These are phyloP conservation scores for Fusarium denticulatum DNA, from an alignment of 2,329 filamentous ascomycete species.

Conservation along the genomic window DNA sequence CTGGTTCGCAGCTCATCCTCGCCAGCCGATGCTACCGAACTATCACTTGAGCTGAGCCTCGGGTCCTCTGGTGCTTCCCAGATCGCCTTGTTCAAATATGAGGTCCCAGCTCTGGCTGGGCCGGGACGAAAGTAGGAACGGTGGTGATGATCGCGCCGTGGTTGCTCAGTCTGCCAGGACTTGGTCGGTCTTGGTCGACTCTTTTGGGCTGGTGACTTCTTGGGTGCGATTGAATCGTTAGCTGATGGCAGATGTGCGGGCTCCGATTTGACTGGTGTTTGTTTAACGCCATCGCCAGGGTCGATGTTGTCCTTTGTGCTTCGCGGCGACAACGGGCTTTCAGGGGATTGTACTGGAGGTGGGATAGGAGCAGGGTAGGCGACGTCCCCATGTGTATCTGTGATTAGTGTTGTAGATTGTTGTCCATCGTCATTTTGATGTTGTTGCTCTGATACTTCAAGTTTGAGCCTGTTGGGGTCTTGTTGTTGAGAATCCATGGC, in stretches of 20 bases:
- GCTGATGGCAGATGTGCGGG: neutral
- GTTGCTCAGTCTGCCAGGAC: slow-evolving; percentile 35
- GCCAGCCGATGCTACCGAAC: slow-evolving; percentile 23
- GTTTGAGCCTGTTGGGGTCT: slow-evolving; percentile 13
- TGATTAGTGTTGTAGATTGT: slow-evolving; percentile 19
- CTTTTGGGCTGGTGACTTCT: neutral
- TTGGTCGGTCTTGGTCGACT: slow-evolving; percentile 32
- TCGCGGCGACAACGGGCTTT: slow-evolving; percentile 23
- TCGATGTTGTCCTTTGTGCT: neutral
- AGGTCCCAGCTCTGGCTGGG: slow-evolving; percentile 34
- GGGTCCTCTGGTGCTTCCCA: slow-evolving; percentile 20
- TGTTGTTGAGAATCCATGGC: slow-evolving; percentile 17
- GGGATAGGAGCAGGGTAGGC: slow-evolving; percentile 26
- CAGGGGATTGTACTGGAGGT: slow-evolving; percentile 17
- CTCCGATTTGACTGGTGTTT: slow-evolving; percentile 4
- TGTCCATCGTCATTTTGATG: neutral
- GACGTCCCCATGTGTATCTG: slow-evolving; percentile 17
- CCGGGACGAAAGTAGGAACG: slow-evolving; percentile 29
- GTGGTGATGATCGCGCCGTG: slow-evolving; percentile 8
- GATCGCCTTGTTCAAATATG: slow-evolving; percentile 36
- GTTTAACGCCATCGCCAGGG: neutral
- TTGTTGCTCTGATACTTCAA: slow-evolving; percentile 21
- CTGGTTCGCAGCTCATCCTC: neutral
- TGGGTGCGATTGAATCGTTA: neutral
- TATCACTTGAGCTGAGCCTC: slow-evolving; percentile 15